These are phyloP conservation scores for Triticum turgidum DNA, from an alignment of 176 grass and related monocot species.

Conservation along the genomic window DNA sequence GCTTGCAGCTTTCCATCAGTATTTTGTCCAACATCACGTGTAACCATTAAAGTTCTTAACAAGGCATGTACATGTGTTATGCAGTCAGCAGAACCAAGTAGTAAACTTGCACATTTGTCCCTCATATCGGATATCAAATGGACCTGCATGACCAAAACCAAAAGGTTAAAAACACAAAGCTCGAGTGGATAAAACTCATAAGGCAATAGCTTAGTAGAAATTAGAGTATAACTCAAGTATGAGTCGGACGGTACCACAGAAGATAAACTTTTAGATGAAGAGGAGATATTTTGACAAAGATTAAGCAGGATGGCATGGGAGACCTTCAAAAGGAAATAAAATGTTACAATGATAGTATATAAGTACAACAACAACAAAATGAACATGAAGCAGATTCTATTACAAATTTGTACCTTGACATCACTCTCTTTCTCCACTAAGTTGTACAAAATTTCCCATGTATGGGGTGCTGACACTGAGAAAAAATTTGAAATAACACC, in stretches of 20 bases:
- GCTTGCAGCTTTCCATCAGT: slow-evolving; percentile 35
- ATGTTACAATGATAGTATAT: slow-evolving; percentile 6
- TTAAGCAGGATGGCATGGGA: slow-evolving; percentile 61
- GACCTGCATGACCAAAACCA: slow-evolving; percentile 50
- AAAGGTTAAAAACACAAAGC: slow-evolving; percentile 27
- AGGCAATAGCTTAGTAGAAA: slow-evolving; percentile 31
- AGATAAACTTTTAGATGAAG: slow-evolving; percentile 52
- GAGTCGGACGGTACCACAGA: slow-evolving; percentile 55
- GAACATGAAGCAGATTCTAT: slow-evolving; percentile 1
- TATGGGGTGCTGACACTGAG: slow-evolving; percentile 57
- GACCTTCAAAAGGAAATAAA: slow-evolving; percentile 55
- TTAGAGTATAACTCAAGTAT: slow-evolving; percentile 9
- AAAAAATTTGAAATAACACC: slow-evolving; percentile 67
- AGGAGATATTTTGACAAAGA: slow-evolving; percentile 71
- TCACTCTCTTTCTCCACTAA: slow-evolving; percentile 62
- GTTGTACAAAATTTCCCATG: slow-evolving; percentile 78
- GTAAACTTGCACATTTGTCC: slow-evolving; percentile 40
- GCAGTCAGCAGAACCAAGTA: slow-evolving; percentile 50
- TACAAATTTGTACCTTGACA: slow-evolving; percentile 53
- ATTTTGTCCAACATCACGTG: slow-evolving; percentile 29
- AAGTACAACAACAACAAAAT: slow-evolving; percentile 23
- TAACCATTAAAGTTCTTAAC: slow-evolving; percentile 50
- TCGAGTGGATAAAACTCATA: slow-evolving; percentile 5
- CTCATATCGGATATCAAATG: slow-evolving; percentile 49
- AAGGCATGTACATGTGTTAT: slow-evolving; percentile 51